Conservation (phyloP, 1,139 yeast species). For the Candida albicans region DNA sequence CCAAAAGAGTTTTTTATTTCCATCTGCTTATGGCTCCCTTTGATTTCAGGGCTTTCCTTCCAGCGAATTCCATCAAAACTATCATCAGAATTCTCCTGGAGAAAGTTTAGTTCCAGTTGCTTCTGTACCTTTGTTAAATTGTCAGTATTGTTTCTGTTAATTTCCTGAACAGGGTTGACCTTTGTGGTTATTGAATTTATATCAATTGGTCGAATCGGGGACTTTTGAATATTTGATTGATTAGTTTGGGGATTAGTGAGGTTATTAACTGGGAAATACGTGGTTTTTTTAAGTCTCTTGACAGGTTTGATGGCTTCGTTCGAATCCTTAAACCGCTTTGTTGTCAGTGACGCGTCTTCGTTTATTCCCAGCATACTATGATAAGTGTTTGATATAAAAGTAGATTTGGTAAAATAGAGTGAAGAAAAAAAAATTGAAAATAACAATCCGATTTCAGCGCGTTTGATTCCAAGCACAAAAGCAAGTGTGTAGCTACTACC, state of each 20-base stretch:
- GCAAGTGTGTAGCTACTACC: too few relatives aligned
- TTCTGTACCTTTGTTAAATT: background rate
- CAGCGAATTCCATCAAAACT: conserved; percentile 49
- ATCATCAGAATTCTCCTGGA: conserved; percentile 44
- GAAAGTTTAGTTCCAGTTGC: conserved; percentile 4
- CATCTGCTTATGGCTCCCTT: background rate
- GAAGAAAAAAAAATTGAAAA: too few relatives aligned
- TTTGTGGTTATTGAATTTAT: conserved; percentile 6
- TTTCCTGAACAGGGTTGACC: conserved; percentile 11
- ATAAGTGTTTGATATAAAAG: too few relatives aligned
- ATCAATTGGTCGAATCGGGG: conserved; percentile 10
- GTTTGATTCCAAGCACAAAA: too few relatives aligned
- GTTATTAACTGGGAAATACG: conserved; percentile 40
- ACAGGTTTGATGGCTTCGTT: conserved; percentile 14
- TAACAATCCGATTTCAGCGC: too few relatives aligned
- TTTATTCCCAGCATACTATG: too few relatives aligned
- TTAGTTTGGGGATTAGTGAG: conserved; percentile 2
- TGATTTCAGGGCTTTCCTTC: conserved; percentile 32
- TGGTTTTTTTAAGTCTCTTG: conserved; percentile 28
- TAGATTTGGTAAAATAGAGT: too few relatives aligned
- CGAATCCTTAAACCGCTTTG: background rate
- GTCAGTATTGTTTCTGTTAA: background rate
- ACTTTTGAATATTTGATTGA: background rate
- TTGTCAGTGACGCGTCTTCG: background rate
- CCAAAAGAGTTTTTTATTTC: conserved; percentile 11